Percentiles rank a stretch among this genome's conserved stretches.
These are phyloP conservation scores for Kwoniella botswanensis DNA, from an alignment of 768 basidiomycete genomes.

Conservation along the genomic window DNA sequence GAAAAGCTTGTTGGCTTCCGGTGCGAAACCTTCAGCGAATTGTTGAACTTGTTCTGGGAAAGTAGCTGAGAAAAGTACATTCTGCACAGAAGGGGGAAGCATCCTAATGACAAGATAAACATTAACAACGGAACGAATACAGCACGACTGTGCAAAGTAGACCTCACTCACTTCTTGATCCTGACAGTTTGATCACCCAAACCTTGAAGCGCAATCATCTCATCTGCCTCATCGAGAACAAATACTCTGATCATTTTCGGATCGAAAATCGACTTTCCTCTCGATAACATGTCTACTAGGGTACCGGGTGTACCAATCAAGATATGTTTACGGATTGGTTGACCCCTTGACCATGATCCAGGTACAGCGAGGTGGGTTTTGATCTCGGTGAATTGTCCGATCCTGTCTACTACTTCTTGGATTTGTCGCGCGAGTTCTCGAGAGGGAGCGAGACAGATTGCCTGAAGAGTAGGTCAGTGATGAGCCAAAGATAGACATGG, in stretches of 20 bases:
- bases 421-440: conserved; percentile 97
- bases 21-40: conserved; percentile 93
- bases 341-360: conserved; percentile 62
- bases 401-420: conserved; percentile 87
- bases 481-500: neutral
- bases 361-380: conserved; percentile 96
- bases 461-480: conserved; percentile 62
- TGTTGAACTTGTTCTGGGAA: conserved; percentile 90
- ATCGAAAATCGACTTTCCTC: conserved; percentile 73
- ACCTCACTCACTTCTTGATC: conserved; percentile 81
- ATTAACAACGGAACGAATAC: neutral
- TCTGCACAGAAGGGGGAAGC: conserved; percentile 64
- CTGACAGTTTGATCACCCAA: conserved; percentile 90
- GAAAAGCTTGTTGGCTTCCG: conserved; percentile 93
- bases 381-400: conserved; percentile 93
- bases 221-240: conserved; percentile 97
- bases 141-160: neutral
- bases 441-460: conserved; percentile 95
- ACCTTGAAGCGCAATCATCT: conserved; percentile 90
- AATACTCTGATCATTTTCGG: conserved; percentile 82
- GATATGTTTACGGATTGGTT: conserved; percentile 77
- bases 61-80: conserved; percentile 96
- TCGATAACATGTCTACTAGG: conserved; percentile 78
- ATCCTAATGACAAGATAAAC: conserved; percentile 60
- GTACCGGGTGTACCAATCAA: conserved; percentile 97